Conservation (phyloP, 2,329 filamentous ascomycete genomes). For the Dothistroma pini region DNA sequence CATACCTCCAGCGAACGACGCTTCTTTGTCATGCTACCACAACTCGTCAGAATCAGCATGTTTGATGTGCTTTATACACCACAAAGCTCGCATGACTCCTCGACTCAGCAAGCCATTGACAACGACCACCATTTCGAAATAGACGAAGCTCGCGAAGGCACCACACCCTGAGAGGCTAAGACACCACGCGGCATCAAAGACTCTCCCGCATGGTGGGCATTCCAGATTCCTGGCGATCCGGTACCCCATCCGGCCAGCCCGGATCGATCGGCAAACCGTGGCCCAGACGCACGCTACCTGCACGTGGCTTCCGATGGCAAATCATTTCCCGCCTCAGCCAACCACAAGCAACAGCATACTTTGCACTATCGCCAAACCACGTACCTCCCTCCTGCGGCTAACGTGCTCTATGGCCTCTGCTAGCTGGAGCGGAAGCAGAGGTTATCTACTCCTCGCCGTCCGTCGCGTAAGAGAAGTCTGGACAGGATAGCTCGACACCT, state of each 20-base stretch:
- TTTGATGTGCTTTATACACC: neutral
- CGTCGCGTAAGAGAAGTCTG: neutral
- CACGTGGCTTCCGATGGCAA: slow-evolving; percentile 9
- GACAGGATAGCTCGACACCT: neutral
- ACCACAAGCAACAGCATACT: slow-evolving; percentile 2
- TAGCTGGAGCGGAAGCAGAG: neutral
- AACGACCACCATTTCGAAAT: neutral
- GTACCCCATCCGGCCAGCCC: slow-evolving; percentile 1
- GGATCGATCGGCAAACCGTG: neutral
- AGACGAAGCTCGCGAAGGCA: neutral
- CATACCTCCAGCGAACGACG: too few species aligned
- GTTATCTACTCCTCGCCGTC: slow-evolving; percentile 6
- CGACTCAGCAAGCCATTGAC: neutral
- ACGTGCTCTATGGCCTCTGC: neutral
- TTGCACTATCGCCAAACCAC: slow-evolving; percentile 1
- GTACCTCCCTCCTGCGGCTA: neutral
- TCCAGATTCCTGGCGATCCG: slow-evolving; percentile 3
- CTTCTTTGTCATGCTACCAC: too few species aligned
- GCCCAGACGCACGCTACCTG: slow-evolving; percentile 6
- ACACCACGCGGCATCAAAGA: neutral
- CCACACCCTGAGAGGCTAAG: neutral
- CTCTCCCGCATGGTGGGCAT: neutral
- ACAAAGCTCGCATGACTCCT: neutral
- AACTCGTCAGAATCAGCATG: too few species aligned
- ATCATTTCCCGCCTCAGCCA: slow-evolving; percentile 4